These are phyloP conservation scores for Lactarius hengduanensis DNA, from an alignment of 768 basidiomycete genomes.

Conservation along the genomic window DNA sequence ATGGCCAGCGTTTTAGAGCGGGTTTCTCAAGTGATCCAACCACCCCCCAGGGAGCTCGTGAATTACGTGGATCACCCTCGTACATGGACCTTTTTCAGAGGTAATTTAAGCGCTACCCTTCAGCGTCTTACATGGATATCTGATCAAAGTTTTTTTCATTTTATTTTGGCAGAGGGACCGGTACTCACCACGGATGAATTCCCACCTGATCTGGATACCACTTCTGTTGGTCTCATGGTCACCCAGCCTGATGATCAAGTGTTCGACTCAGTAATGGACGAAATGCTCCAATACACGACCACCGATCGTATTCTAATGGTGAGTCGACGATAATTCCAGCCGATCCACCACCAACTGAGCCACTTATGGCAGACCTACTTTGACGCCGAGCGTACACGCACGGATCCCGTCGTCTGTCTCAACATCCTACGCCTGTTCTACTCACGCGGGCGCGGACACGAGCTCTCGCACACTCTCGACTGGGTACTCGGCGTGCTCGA, in stretches of 20 bases:
- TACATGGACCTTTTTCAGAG: slow-evolving; percentile 58
- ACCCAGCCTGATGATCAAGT: slow-evolving; percentile 36
- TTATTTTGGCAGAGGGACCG: slow-evolving; percentile 34
- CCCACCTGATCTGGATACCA: slow-evolving; percentile 58
- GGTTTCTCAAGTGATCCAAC: not conserved
- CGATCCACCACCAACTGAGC: not conserved
- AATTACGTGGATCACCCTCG: slow-evolving; percentile 39
- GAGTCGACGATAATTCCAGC: not conserved
- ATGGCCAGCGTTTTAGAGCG: slow-evolving; percentile 15
- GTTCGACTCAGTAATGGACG: slow-evolving; percentile 49
- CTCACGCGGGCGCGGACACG: slow-evolving; percentile 46
- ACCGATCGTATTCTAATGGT: slow-evolving; percentile 47
- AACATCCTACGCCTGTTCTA: slow-evolving; percentile 53
- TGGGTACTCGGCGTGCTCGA: slow-evolving; percentile 52
- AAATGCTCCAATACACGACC: slow-evolving; percentile 53
- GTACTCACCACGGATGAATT: slow-evolving; percentile 48
- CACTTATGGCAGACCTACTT: slow-evolving; percentile 47
- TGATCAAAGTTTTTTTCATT: not conserved
- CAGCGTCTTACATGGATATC: slow-evolving; percentile 26
- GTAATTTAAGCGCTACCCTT: slow-evolving; percentile 39
- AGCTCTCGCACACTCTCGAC: slow-evolving; percentile 44
- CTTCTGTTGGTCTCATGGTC: slow-evolving; percentile 52
- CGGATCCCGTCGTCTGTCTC: slow-evolving; percentile 54
- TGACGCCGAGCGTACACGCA: slow-evolving; percentile 48
- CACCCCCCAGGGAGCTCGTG: slow-evolving; percentile 42